A percentile compares a stretch with the other conserved stretches of the same genome.
These are phyloP conservation scores for Pichia rugopelliculosa DNA, from an alignment of 805 yeast genomes.

Conservation along the genomic window DNA sequence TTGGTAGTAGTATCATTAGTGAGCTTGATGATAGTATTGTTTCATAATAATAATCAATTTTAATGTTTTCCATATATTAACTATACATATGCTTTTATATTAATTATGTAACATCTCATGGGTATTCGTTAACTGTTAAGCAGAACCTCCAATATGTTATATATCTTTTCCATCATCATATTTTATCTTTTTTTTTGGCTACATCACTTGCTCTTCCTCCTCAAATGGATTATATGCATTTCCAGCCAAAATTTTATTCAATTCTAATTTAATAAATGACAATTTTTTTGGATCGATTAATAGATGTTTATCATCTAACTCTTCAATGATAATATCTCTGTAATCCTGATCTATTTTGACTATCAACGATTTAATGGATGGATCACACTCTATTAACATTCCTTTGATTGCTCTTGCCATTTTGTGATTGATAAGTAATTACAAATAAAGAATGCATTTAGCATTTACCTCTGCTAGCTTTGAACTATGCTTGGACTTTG, in stretches of 20 bases:
- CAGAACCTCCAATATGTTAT: no score
- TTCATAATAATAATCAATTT: no score
- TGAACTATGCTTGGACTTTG: no score
- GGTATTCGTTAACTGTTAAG: no score
- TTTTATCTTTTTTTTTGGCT: not conserved
- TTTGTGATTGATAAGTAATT: constrained; percentile 8
- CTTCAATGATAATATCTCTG: constrained; percentile 67
- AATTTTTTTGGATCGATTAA: constrained; percentile 74
- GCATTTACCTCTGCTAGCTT: no score
- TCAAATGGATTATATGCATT: constrained; percentile 82
- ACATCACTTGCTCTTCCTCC: constrained; percentile 44
- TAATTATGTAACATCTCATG: no score
- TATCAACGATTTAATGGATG: constrained; percentile 83
- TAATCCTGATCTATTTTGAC: constrained; percentile 69
- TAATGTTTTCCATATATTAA: no score
- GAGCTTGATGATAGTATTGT: no score
- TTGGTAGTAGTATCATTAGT: no score
- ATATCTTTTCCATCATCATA: not conserved
- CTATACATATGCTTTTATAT: no score
- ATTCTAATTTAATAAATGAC: constrained; percentile 65
- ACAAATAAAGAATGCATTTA: no score
- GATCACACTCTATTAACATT: constrained; percentile 58
- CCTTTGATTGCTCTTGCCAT: constrained; percentile 54
- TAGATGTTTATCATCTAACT: constrained; percentile 86
- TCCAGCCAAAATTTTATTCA: constrained; percentile 67